These are phyloP conservation scores for Ogataea haglerorum DNA, from an alignment of 805 yeast species.

Conservation along the genomic window DNA sequence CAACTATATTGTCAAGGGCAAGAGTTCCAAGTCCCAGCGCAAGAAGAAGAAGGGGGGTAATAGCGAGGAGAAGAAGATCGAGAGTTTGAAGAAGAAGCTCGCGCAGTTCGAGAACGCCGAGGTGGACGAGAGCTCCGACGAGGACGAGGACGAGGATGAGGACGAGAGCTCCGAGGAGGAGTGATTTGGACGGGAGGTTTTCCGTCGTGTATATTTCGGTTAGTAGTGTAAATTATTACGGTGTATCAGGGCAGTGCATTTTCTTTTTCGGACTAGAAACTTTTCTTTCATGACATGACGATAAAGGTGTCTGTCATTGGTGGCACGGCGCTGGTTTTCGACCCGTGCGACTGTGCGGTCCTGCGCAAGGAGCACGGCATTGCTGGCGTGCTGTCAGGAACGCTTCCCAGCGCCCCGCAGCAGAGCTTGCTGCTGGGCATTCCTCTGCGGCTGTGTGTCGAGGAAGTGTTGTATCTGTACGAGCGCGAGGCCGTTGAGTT, in stretches of 20 bases:
- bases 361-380: constrained; percentile 59
- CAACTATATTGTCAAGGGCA: constrained; percentile 65
- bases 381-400: constrained; percentile 76
- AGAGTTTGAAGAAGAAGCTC: constrained; percentile 67
- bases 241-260: constrained; percentile 8
- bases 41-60: constrained; percentile 45
- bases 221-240: constrained; percentile 18
- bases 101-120: constrained; percentile 60
- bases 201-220: constrained; percentile 16
- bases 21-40: constrained; percentile 40
- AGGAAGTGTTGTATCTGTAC: constrained; percentile 70
- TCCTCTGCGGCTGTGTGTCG: constrained; percentile 70
- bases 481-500: constrained; percentile 19
- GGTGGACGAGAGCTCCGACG: constrained; percentile 68
- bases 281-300: background rate
- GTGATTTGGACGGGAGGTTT: constrained; percentile 8
- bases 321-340: constrained; percentile 55
- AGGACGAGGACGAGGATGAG: constrained; percentile 52
- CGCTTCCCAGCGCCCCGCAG: constrained; percentile 87
- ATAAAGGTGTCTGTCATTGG: constrained; percentile 35
- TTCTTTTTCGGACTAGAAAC: background rate
- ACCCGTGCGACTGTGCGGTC: constrained; percentile 46
- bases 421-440: constrained; percentile 85
- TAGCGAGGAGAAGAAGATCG: constrained; percentile 71
- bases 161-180: constrained; percentile 33